These are phyloP conservation scores for Lipomyces sp. DNA, from an alignment of 805 yeast species.

Conservation along the genomic window DNA sequence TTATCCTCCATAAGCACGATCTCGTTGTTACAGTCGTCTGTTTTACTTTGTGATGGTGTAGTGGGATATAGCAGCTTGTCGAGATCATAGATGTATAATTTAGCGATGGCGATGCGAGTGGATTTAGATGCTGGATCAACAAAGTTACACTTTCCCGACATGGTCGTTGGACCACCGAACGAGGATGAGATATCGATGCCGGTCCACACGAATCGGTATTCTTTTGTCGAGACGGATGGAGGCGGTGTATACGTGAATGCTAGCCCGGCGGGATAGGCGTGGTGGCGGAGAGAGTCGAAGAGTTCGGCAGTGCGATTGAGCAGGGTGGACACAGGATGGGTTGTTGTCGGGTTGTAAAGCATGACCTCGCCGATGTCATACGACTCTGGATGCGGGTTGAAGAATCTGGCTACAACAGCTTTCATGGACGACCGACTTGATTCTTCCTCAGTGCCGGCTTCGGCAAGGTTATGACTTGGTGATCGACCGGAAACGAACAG, in stretches of 20 bases:
- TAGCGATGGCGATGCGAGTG: background rate
- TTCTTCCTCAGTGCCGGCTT: no score
- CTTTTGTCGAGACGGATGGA: background rate
- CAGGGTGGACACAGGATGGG: background rate
- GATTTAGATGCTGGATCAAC: background rate
- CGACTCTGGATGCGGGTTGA: background rate
- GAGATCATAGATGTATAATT: background rate
- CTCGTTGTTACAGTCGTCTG: background rate
- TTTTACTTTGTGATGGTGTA: background rate
- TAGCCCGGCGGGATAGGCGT: background rate
- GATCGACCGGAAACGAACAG: background rate
- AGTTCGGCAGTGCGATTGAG: background rate
- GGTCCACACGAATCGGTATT: background rate
- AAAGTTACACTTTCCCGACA: slow-evolving; percentile 4
- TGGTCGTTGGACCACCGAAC: background rate
- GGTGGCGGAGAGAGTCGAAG: background rate
- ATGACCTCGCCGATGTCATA: background rate
- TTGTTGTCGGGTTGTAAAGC: background rate
- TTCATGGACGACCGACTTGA: background rate
- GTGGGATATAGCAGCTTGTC: background rate
- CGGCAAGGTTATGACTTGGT: no score
- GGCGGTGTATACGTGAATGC: background rate
- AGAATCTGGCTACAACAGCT: background rate
- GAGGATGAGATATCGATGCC: slow-evolving; percentile 1
- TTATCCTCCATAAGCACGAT: slow-evolving; percentile 6